Conservation (phyloP, 129 eudicot genomes). For the Calendula officinalis region DNA sequence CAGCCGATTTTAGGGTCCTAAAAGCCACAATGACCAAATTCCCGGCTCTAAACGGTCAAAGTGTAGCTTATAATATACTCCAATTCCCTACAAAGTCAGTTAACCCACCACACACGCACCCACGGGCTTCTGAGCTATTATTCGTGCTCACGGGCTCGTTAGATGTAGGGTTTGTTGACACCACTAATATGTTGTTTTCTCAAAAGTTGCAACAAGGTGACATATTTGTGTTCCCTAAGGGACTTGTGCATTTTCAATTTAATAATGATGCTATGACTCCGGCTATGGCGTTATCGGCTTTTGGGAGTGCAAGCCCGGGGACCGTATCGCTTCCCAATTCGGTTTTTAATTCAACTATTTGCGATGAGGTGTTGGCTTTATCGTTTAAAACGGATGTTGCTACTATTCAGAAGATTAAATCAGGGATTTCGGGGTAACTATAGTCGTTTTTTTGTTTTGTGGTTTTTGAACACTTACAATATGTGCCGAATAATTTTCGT, state of each 20-base stretch:
- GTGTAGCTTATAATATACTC: constrained; percentile 27
- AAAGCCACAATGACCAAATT: constrained; percentile 29
- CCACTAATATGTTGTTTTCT: constrained; percentile 24
- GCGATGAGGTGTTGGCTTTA: constrained; percentile 17
- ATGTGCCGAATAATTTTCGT: constrained; percentile 3
- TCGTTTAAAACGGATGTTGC: constrained; percentile 35
- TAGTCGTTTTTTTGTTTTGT: neutral
- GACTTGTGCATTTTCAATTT: constrained; percentile 35
- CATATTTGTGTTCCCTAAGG: constrained; percentile 32
- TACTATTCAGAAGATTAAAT: constrained; percentile 28
- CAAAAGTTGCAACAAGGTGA: constrained; percentile 32
- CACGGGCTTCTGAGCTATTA: constrained; percentile 36
- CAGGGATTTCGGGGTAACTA: constrained; percentile 14
- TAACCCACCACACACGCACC: constrained; percentile 37
- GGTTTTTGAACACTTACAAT: constrained; percentile 4
- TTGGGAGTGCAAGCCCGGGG: constrained; percentile 27
- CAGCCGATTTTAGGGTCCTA: constrained; percentile 12
- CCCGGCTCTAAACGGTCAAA: constrained; percentile 33
- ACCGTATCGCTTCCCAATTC: constrained; percentile 19
- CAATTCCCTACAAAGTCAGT: constrained; percentile 17
- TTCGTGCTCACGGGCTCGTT: constrained; percentile 25
- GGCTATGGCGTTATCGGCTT: constrained; percentile 24
- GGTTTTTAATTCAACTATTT: constrained; percentile 21
- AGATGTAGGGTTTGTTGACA: constrained; percentile 34
- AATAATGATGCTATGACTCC: constrained; percentile 19